These are phyloP conservation scores for Cinchona pubescens DNA, from an alignment of 257 asterid genomes.

Conservation along the genomic window DNA sequence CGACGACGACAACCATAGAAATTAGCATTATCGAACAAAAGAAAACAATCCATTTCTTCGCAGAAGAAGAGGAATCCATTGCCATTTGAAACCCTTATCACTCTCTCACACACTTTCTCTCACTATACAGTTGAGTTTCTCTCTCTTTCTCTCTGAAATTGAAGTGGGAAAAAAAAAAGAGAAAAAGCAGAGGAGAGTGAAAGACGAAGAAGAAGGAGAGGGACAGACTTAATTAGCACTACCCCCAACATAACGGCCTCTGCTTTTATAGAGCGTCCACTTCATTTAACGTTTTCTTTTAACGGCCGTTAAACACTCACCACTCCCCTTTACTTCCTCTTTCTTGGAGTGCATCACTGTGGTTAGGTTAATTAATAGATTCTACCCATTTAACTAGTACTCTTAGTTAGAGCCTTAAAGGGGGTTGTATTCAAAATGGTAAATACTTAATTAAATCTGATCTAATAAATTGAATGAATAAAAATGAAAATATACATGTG, in stretches of 20 bases:
- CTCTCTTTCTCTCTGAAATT: conserved; percentile 22
- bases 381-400: neutral
- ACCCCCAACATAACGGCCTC: conserved; percentile 66
- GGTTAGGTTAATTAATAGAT: conserved; percentile 10
- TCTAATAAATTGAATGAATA: too few relatives aligned
- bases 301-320: conserved; percentile 57
- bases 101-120: conserved; percentile 21
- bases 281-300: conserved; percentile 36
- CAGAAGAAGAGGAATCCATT: conserved; percentile 25
- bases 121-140: conserved; percentile 1
- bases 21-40: conserved; percentile 38
- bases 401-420: too few relatives aligned
- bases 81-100: conserved; percentile 19
- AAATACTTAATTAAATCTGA: too few relatives aligned
- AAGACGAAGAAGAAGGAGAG: conserved; percentile 19
- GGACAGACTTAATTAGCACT: conserved; percentile 30
- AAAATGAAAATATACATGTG: too few relatives aligned
- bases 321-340: neutral
- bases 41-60: conserved; percentile 36
- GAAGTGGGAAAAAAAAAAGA: conserved; percentile 17
- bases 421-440: too few relatives aligned
- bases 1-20: conserved; percentile 36
- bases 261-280: conserved; percentile 47
- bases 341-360: too few relatives aligned
- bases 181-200: conserved; percentile 16